These are phyloP conservation scores for Chytridium lagenaria DNA, from an alignment of 371 early-diverging fungal species.

Conservation along the genomic window DNA sequence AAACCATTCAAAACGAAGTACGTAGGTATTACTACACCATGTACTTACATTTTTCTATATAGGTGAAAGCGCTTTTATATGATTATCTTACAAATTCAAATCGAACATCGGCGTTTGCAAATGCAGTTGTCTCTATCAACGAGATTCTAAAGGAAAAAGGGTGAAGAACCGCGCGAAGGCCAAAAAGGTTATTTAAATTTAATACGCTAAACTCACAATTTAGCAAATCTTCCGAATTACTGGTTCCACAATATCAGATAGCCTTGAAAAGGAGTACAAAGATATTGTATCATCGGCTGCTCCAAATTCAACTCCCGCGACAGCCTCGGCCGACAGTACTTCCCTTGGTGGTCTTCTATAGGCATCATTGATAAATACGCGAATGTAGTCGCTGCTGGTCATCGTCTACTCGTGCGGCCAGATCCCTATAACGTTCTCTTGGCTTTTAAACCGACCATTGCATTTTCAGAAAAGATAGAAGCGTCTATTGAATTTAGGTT, in stretches of 20 bases:
- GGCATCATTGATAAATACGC: slow-evolving; percentile 73
- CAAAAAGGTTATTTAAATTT: slow-evolving; percentile 26
- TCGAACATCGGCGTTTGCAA: slow-evolving; percentile 41
- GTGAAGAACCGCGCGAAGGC: slow-evolving; percentile 12
- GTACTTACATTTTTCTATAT: background rate
- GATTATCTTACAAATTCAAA: slow-evolving; percentile 73
- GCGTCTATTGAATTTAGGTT: slow-evolving; percentile 24
- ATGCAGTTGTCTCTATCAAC: slow-evolving; percentile 55
- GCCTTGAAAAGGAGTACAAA: slow-evolving; percentile 4
- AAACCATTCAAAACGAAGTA: slow-evolving; percentile 72
- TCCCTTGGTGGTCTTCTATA: slow-evolving; percentile 14
- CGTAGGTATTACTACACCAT: background rate
- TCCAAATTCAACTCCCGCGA: too few species aligned
- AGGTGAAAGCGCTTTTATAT: slow-evolving; percentile 72
- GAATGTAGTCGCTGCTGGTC: slow-evolving; percentile 67
- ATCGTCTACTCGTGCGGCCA: slow-evolving; percentile 70
- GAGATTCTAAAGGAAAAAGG: slow-evolving; percentile 57
- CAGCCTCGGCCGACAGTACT: background rate
- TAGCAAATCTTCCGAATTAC: slow-evolving; percentile 41
- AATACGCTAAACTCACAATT: slow-evolving; percentile 3
- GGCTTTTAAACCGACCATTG: slow-evolving; percentile 70
- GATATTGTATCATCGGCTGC: background rate
- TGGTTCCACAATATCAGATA: slow-evolving; percentile 13
- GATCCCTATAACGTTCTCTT: slow-evolving; percentile 77
- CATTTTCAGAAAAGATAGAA: slow-evolving; percentile 66